Percentiles rank a stretch among this genome's conserved stretches.
Conservation (phyloP, 495 filamentous ascomycete species). For the Talaromyces ruber region DNA sequence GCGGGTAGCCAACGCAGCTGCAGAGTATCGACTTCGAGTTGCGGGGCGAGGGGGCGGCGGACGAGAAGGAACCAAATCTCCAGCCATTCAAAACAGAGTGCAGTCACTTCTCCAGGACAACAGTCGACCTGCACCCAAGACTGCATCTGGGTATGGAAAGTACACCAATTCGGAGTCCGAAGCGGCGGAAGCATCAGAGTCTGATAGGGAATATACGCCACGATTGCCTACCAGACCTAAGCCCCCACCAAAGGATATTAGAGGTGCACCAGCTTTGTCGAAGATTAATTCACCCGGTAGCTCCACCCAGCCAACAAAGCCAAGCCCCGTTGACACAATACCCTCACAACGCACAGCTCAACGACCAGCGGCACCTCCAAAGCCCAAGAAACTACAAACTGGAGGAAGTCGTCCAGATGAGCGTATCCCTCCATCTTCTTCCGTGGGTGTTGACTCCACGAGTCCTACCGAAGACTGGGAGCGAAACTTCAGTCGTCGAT, state of each 20-base stretch:
- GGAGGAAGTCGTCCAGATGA: conserved; percentile 20
- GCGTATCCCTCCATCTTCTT: conserved; percentile 13
- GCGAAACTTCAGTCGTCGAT: conserved; percentile 68
- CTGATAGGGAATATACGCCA: conserved; percentile 2
- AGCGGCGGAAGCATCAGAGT: conserved; percentile 27
- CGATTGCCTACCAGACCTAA: conserved; percentile 2
- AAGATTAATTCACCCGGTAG: not conserved
- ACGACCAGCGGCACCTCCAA: conserved; percentile 48
- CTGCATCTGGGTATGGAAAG: conserved; percentile 81
- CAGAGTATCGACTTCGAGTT: conserved; percentile 75
- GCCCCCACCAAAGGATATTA: conserved; percentile 4
- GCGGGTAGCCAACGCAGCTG: conserved; percentile 85
- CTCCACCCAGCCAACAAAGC: not conserved
- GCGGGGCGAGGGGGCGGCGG: conserved; percentile 48
- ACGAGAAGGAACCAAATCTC: conserved; percentile 44
- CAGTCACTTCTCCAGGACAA: conserved; percentile 79
- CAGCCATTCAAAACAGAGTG: conserved; percentile 84
- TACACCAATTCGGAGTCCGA: conserved; percentile 51
- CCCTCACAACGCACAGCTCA: conserved; percentile 17
- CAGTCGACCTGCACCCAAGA: conserved; percentile 53
- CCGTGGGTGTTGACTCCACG: conserved; percentile 10
- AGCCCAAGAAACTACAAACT: conserved; percentile 50
- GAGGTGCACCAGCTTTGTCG: not conserved
- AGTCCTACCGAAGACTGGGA: conserved; percentile 54
- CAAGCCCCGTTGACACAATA: not conserved